Percentiles rank a stretch among this genome's conserved stretches.
Conservation (phyloP, 2,329 filamentous ascomycete genomes). For the Metarhizium anisopliae region DNA sequence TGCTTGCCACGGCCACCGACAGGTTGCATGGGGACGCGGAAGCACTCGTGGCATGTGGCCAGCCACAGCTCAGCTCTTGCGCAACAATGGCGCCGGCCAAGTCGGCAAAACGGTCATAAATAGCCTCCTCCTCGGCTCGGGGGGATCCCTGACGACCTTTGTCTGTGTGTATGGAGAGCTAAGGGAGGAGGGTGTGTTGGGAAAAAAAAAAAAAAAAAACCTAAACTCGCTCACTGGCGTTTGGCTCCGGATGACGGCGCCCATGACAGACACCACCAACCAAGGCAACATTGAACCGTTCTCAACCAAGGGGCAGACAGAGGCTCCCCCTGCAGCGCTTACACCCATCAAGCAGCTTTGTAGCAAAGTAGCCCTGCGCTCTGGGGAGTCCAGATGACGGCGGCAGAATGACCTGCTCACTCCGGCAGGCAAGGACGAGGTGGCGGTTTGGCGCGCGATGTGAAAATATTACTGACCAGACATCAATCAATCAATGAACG, state of each 20-base stretch:
- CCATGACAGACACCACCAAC: no score
- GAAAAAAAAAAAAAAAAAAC: neutral
- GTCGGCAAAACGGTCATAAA: neutral
- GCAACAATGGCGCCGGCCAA: neutral
- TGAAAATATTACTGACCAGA: no score
- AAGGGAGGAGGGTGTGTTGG: no score
- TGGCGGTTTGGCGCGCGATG: no score
- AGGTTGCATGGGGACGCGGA: neutral
- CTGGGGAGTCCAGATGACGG: neutral
- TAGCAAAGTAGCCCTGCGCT: neutral
- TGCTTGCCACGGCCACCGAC: slow-evolving; percentile 4
- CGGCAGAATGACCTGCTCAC: neutral
- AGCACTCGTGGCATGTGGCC: neutral
- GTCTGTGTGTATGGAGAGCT: no score
- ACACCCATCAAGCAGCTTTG: neutral
- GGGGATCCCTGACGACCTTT: no score
- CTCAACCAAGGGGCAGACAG: no score
- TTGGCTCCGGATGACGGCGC: neutral
- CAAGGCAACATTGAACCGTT: no score
- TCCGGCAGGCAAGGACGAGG: neutral
- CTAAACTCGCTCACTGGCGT: neutral
- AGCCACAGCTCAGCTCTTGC: neutral
- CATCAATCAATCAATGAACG: no score
- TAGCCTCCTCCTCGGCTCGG: neutral
- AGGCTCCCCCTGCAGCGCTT: neutral